phyloP scores from a whole-genome alignment of 257 asterid genomes.

The Paraleonurus japonicus region DNA sequence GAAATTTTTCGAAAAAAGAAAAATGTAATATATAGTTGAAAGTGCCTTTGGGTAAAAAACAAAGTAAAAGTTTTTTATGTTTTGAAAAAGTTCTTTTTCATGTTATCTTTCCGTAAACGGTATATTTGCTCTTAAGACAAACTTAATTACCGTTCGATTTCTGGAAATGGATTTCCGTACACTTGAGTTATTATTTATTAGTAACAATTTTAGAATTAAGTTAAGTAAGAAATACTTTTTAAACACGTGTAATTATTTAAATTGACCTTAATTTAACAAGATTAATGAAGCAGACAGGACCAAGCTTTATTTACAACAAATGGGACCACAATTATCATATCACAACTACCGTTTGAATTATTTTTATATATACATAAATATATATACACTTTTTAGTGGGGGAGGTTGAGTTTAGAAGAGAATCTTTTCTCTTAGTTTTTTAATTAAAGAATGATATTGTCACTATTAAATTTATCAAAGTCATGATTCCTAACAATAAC shows the following conservation, averaged over 20 bases:
- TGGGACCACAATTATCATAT: background rate
- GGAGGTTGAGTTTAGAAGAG: background rate
- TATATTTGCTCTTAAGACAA: background rate
- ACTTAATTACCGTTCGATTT: background rate
- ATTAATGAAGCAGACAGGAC: background rate
- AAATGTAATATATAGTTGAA: too few species aligned
- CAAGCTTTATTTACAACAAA: background rate
- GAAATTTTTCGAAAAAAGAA: too few species aligned
- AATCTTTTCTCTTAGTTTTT: background rate
- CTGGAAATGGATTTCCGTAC: background rate
- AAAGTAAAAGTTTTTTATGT: background rate
- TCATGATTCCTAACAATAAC: background rate
- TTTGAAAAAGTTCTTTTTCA: background rate
- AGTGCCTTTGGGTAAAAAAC: background rate
- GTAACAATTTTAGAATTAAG: background rate
- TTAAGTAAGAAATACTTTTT: background rate
- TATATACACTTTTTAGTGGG: background rate
- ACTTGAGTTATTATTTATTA: background rate
- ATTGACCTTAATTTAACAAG: background rate
- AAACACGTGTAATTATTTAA: background rate
- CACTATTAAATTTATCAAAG: background rate
- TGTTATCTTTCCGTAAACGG: background rate
- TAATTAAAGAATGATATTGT: background rate
- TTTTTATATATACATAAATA: too few species aligned
- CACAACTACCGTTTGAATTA: background rate